Conservation (phyloP, 768 basidiomycete species). For the Leccinum variicolor region DNA sequence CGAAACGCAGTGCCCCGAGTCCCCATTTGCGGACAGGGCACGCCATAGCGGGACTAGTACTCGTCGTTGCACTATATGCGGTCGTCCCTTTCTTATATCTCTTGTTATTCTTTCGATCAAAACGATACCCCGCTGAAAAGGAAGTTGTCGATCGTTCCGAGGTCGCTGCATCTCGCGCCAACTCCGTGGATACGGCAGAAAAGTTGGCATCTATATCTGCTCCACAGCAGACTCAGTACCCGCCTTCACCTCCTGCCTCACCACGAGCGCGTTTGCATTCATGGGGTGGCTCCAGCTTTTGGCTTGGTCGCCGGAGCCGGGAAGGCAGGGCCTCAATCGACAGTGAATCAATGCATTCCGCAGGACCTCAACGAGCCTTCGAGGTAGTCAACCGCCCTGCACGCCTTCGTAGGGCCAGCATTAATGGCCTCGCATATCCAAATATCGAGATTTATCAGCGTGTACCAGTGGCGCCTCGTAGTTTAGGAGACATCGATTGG, state of each 20-base stretch:
- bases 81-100: slow-evolving; percentile 44
- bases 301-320: slow-evolving; percentile 33
- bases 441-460: slow-evolving; percentile 47
- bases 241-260: slow-evolving; percentile 29
- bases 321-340: slow-evolving; percentile 39
- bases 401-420: slow-evolving; percentile 52
- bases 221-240: slow-evolving; percentile 30
- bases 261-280: slow-evolving; percentile 35
- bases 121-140: slow-evolving; percentile 14
- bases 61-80: slow-evolving; percentile 61
- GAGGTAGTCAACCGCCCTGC: slow-evolving; percentile 50
- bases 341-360: slow-evolving; percentile 34
- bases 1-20: slow-evolving; percentile 33
- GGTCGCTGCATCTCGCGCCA: slow-evolving; percentile 27
- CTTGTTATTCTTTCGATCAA: slow-evolving; percentile 21
- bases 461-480: slow-evolving; percentile 44
- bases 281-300: slow-evolving; percentile 38
- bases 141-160: slow-evolving; percentile 23
- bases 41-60: slow-evolving; percentile 59
- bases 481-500: slow-evolving; percentile 76
- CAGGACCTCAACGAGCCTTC: slow-evolving; percentile 38
- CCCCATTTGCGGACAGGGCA: slow-evolving; percentile 55
- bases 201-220: slow-evolving; percentile 33
- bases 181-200: slow-evolving; percentile 41
- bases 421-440: slow-evolving; percentile 38